Evolutionary conservation across 2,329 filamentous ascomycete genomes (phyloP).

Genomic region (Phaeosphaeria sp.): DNA sequence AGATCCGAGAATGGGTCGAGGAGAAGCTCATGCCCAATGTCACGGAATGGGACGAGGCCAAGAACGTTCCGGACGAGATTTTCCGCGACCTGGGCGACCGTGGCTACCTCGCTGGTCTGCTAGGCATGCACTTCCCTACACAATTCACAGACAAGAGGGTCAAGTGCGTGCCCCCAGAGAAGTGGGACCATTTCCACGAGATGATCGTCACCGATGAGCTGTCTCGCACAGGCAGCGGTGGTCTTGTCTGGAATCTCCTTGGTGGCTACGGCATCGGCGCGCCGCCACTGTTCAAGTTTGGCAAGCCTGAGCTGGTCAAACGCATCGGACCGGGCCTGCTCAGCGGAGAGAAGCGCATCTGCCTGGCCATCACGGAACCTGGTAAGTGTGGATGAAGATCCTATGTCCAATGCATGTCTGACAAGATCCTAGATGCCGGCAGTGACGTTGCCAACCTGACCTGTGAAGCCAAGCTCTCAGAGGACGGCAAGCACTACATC

Average conservation of each 20-base stretch:
- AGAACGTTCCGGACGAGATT: constrained; percentile 83
- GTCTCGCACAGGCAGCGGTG: constrained; percentile 85
- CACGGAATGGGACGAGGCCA: constrained; percentile 95
- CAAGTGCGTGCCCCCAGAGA: constrained; percentile 79
- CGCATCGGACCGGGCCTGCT: constrained; percentile 89
- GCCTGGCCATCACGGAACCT: constrained; percentile 93
- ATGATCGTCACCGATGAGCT: constrained; percentile 94
- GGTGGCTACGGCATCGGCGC: constrained; percentile 96
- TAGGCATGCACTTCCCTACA: constrained; percentile 82
- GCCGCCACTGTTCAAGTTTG: constrained; percentile 90
- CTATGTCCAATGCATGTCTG: constrained; percentile 4
- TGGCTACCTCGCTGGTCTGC: constrained; percentile 89
- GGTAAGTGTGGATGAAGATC: constrained; percentile 25
- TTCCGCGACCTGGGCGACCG: constrained; percentile 95
- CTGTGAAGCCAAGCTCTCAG: constrained; percentile 91
- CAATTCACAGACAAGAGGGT: constrained; percentile 75
- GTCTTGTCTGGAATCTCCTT: constrained; percentile 95
- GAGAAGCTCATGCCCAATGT: constrained; percentile 88
- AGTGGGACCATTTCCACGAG: constrained; percentile 99
- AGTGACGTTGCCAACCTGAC: constrained; percentile 94
- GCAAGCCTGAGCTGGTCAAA: constrained; percentile 81
- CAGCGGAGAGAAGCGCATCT: constrained; percentile 94
- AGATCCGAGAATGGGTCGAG: constrained; percentile 92
- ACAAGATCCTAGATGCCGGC: constrained; percentile 73
- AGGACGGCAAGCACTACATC: constrained; percentile 98